phyloP scores from a whole-genome alignment of 2,329 filamentous ascomycete species.

The Colletotrichum viniferum region DNA sequence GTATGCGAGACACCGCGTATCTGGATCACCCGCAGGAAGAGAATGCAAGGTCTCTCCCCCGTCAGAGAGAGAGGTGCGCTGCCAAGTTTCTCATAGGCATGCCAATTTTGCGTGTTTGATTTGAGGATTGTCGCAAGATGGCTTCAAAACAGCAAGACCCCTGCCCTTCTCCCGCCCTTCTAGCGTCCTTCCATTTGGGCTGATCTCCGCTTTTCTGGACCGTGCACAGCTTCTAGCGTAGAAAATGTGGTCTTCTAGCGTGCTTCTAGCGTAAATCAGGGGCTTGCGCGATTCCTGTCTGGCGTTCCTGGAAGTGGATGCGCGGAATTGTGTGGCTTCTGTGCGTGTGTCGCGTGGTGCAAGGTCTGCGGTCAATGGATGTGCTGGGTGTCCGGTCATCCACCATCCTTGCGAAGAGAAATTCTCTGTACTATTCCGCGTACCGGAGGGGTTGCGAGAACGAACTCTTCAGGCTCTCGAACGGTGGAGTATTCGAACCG shows the following conservation, averaged over 20 bases:
- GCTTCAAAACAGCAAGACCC: not conserved
- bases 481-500: not conserved
- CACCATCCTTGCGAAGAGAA: not conserved
- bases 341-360: not conserved
- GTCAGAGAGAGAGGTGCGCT: not conserved
- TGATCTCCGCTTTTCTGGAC: not conserved
- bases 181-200: constrained; percentile 2
- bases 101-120: not conserved
- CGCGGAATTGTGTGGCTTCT: not conserved
- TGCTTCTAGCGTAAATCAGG: constrained; percentile 4
- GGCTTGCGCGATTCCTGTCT: not conserved
- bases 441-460: not conserved
- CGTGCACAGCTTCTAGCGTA: constrained; percentile 1
- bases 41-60: not conserved
- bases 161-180: constrained; percentile 9
- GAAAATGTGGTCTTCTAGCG: not conserved
- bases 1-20: not conserved
- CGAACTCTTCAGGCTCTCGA: not conserved
- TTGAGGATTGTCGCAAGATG: not conserved
- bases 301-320: not conserved
- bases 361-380: not conserved
- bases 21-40: not conserved
- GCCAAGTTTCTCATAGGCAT: not conserved
- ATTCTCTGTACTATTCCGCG: not conserved
- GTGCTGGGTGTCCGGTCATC: not conserved